Conservation (phyloP, 2,329 filamentous ascomycete genomes). For the Ascosphaera aggregata region DNA sequence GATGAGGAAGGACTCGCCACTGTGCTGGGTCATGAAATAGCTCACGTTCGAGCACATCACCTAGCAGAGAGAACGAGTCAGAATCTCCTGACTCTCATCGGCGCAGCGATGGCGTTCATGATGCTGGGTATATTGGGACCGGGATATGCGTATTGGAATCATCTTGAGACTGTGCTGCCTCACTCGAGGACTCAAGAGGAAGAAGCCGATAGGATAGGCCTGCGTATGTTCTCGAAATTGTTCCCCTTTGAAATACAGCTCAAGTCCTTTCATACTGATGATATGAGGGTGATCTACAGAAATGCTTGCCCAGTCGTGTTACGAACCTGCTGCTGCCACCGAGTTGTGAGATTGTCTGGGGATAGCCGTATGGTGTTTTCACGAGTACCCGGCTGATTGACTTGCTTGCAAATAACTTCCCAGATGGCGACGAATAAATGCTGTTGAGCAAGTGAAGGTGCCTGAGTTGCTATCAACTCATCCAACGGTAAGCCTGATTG, state of each 20-base stretch:
- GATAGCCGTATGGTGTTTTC: too few species aligned
- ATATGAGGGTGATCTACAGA: conserved; percentile 11
- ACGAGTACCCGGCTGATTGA: conserved; percentile 4
- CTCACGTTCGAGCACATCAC: conserved; percentile 36
- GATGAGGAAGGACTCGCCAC: conserved; percentile 36
- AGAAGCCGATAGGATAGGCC: conserved; percentile 38
- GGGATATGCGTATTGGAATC: conserved; percentile 18
- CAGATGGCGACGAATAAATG: conserved; percentile 29
- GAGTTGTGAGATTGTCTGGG: conserved; percentile 20
- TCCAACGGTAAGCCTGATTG: conserved; percentile 21
- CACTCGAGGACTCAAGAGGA: conserved; percentile 34
- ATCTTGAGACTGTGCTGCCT: conserved; percentile 28
- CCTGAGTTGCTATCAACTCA: conserved; percentile 38
- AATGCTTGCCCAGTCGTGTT: conserved; percentile 40
- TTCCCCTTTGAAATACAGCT: background rate
- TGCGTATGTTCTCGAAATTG: conserved; percentile 24
- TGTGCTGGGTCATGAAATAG: conserved; percentile 39
- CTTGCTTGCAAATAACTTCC: background rate
- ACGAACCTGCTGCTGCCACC: conserved; percentile 31
- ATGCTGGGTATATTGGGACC: conserved; percentile 19
- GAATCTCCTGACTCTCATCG: conserved; percentile 12
- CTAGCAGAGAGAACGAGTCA: conserved; percentile 30
- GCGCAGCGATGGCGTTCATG: conserved; percentile 10
- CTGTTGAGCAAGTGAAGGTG: conserved; percentile 19
- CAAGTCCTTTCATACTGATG: conserved; percentile 5